Conservation (phyloP, 2,329 filamentous ascomycete species). For the Cladosporium sp. region DNA sequence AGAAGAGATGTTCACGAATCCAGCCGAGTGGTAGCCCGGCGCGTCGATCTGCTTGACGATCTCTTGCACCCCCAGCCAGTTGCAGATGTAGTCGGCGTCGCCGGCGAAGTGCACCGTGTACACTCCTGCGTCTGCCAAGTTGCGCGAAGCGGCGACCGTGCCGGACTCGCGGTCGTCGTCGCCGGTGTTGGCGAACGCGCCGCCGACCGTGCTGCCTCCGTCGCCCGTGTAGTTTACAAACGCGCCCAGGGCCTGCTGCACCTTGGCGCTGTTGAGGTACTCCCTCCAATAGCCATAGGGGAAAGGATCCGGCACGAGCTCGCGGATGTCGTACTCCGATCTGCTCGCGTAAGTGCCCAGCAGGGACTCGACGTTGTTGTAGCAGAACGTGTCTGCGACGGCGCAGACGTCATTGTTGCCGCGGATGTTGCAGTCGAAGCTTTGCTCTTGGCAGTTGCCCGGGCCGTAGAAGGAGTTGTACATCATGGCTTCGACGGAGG, state of each 20-base stretch:
- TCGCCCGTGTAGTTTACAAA: conserved; percentile 54
- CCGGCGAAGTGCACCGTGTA: conserved; percentile 43
- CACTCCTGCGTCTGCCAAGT: conserved; percentile 38
- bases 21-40: conserved; percentile 40
- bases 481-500: conserved; percentile 45
- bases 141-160: conserved; percentile 39
- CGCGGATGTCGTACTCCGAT: conserved; percentile 59
- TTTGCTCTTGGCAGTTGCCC: conserved; percentile 58
- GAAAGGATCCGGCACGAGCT: conserved; percentile 54
- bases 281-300: conserved; percentile 51
- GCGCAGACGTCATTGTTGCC: conserved; percentile 51
- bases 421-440: conserved; percentile 51
- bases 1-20: conserved; percentile 46
- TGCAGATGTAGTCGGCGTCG: conserved; percentile 48
- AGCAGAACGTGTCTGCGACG: conserved; percentile 54
- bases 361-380: conserved; percentile 47
- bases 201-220: conserved; percentile 39
- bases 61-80: conserved; percentile 43
- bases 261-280: conserved; percentile 55
- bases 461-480: conserved; percentile 58
- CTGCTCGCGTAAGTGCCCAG: conserved; percentile 51
- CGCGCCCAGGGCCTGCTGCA: conserved; percentile 57
- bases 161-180: conserved; percentile 46
- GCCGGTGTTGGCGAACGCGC: conserved; percentile 45
- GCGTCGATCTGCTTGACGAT: conserved; percentile 39